Evolutionary conservation across 345 rosid species (phyloP).

Genomic region (Dipteronia dyeriana): DNA sequence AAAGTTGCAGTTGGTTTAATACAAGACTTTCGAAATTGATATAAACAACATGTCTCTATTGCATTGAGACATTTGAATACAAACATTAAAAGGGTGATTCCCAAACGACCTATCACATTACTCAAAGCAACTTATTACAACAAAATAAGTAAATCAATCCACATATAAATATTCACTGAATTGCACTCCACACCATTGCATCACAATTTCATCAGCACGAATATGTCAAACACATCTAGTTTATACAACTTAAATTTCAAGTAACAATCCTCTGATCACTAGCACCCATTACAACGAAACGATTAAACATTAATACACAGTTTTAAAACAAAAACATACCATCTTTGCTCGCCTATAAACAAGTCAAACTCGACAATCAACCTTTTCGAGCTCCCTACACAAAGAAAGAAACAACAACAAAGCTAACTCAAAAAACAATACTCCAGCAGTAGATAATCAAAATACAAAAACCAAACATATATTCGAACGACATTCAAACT

Average conservation of each 20-base stretch:
- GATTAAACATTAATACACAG: not conserved
- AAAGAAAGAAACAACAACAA: not conserved
- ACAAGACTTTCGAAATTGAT: not conserved
- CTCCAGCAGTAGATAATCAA: not conserved
- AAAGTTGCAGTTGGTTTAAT: not conserved
- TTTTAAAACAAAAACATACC: conserved; percentile 24
- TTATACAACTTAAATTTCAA: not conserved
- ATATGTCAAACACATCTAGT: not conserved
- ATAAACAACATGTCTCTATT: not conserved
- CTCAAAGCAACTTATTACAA: not conserved
- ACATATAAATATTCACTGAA: not conserved
- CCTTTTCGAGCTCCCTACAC: conserved; percentile 29
- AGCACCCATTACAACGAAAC: not conserved
- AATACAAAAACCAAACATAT: no score
- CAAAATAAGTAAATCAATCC: not conserved
- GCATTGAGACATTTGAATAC: not conserved
- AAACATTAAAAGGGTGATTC: not conserved
- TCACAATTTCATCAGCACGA: not conserved
- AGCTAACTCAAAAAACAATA: not conserved
- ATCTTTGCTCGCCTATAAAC: conserved; percentile 28
- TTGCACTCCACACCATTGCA: not conserved
- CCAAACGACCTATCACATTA: not conserved
- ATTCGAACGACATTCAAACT: not conserved
- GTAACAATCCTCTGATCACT: not conserved
- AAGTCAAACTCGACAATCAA: conserved; percentile 7